Evolutionary conservation across 805 yeast species (phyloP).

Genomic region (Candida ortonii): DNA sequence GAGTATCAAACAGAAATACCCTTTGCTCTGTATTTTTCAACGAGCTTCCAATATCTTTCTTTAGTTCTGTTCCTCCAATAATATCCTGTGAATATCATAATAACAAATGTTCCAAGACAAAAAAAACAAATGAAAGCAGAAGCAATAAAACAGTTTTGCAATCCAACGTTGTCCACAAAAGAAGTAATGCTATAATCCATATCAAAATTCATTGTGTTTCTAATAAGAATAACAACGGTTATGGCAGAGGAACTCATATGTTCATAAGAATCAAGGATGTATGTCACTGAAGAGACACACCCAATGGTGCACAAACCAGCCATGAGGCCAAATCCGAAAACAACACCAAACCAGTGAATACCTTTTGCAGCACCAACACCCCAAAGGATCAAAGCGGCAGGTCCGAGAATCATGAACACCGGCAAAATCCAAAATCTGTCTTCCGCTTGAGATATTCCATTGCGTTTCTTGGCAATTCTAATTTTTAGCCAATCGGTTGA

Average conservation of each 20-base stretch:
- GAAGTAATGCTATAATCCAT: slow-evolving; percentile 59
- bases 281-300: slow-evolving; percentile 48
- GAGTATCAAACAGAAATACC: no score
- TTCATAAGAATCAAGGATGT: slow-evolving; percentile 54
- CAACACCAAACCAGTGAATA: slow-evolving; percentile 54
- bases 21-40: slow-evolving; percentile 26
- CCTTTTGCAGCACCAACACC: slow-evolving; percentile 61
- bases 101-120: slow-evolving; percentile 43
- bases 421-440: slow-evolving; percentile 52
- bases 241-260: slow-evolving; percentile 53
- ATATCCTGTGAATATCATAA: slow-evolving; percentile 36
- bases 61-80: slow-evolving; percentile 37
- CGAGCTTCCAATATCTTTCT: slow-evolving; percentile 34
- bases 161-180: slow-evolving; percentile 52
- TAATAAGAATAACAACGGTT: slow-evolving; percentile 52
- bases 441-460: slow-evolving; percentile 56
- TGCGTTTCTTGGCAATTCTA: slow-evolving; percentile 44
- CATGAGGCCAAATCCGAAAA: slow-evolving; percentile 53
- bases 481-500: slow-evolving; percentile 51
- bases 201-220: slow-evolving; percentile 59
- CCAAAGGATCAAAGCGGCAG: slow-evolving; percentile 55
- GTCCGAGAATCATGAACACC: slow-evolving; percentile 47
- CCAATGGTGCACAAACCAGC: slow-evolving; percentile 57
- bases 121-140: slow-evolving; percentile 52
- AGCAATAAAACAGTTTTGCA: slow-evolving; percentile 54